phyloP scores from a whole-genome alignment of 179 eudicot genomes.

The Beta corolliflora region DNA sequence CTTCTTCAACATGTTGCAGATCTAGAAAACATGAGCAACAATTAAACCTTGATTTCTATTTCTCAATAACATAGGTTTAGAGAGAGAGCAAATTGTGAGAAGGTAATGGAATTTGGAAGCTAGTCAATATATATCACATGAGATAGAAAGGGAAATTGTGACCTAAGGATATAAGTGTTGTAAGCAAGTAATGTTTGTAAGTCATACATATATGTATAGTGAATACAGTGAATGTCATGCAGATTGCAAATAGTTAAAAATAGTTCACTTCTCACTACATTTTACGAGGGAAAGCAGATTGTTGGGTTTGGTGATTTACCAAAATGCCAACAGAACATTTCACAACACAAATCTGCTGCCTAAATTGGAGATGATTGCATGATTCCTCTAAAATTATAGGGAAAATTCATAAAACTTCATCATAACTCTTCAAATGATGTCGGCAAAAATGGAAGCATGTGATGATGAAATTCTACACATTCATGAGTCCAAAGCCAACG shows the following conservation, averaged over 20 bases:
- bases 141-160: background rate
- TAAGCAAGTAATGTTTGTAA: background rate
- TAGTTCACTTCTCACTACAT: background rate
- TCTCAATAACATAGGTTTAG: background rate
- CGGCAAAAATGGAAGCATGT: too few relatives aligned
- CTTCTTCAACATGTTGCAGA: slow-evolving; percentile 74
- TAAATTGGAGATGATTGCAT: too few relatives aligned
- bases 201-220: background rate
- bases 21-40: slow-evolving; percentile 47
- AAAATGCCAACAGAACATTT: too few relatives aligned
- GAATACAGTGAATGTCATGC: background rate
- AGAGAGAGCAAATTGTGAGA: background rate
- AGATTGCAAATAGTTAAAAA: background rate
- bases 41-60: background rate
- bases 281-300: background rate
- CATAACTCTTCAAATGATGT: too few relatives aligned
- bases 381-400: too few relatives aligned
- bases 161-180: background rate
- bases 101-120: background rate
- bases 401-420: too few relatives aligned
- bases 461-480: too few relatives aligned
- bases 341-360: too few relatives aligned
- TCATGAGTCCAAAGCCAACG: too few relatives aligned
- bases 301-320: too few relatives aligned
- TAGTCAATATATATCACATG: too few relatives aligned